Base-by-base conservation (phyloP, 169 alveolate genomes). In the Babesia ovis region DNA sequence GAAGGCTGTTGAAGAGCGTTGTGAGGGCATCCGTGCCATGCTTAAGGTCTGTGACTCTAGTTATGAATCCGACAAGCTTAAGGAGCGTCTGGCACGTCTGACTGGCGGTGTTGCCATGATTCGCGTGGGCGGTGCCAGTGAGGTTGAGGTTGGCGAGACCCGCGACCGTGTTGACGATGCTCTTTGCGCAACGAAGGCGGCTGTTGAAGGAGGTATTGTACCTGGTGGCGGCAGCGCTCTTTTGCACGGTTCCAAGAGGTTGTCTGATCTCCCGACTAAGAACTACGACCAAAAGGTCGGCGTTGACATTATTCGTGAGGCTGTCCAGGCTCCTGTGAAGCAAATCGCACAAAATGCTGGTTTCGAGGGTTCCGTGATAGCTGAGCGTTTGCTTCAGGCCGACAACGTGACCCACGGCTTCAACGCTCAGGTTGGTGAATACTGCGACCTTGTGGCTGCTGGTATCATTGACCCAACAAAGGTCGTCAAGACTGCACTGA, bases 401-500 rank as follows among this genome's bases (percentile, higher is more conserved):
- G 90, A 90, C 50, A 87, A 93, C 59, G 80, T 64, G 23, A 84
- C 81, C 37, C 73, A 80, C n/a, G 99, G 99, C 27, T 96, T 93
- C 88, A 95, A 97, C 91, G 99, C 99, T 29, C 95, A 95, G 58
- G 93, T 92, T 64, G 98, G 98, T 14, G 90, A 86, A 72, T 96
- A 89, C 89, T 97, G 93, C 48, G 95, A 97, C 84, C 94, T 97
- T 97, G 86, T 97, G 6, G 91, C 71, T 27, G 80, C 70, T 23
- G 99, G 99, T 64, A 96, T 98, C 79, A 93, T 98, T 54, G 99
- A 98, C 75, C 99, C 99, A 12, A 96, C 99, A 31, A 97, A 97
- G 87, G 99, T 98, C 41, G 99, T 98, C 18, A 95, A 97, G 83
- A 95, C 99, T 34, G 99, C 99, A 18, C 91, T 97, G 42, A 95